Conservation (phyloP, 2,329 filamentous ascomycete species). For the Hypocrella siamensis region DNA sequence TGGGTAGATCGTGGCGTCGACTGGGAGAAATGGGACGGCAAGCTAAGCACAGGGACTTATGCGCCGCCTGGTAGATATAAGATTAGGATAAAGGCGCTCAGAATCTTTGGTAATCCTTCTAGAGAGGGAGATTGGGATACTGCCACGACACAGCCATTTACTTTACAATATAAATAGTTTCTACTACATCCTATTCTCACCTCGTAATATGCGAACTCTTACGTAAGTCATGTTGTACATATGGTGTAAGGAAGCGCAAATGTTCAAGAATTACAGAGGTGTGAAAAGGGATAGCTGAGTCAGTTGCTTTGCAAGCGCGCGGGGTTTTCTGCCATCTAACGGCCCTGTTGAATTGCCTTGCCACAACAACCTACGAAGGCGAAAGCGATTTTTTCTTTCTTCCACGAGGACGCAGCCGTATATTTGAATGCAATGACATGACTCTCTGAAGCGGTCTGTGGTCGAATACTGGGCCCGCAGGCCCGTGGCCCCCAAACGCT, state of each 20-base stretch:
- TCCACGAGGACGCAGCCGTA: background rate
- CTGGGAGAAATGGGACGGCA: constrained; percentile 19
- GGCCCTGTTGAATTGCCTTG: background rate
- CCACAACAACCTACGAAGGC: background rate
- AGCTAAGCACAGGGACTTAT: constrained; percentile 21
- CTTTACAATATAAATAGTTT: background rate
- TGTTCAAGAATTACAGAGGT: background rate
- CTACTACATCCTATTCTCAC: background rate
- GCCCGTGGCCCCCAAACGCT: background rate
- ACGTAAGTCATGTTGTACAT: background rate
- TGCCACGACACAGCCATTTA: background rate
- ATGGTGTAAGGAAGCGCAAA: background rate
- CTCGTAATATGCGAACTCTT: background rate
- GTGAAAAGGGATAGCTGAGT: background rate
- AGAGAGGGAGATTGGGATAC: constrained; percentile 22
- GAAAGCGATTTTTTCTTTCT: background rate
- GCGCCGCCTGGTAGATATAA: constrained; percentile 26
- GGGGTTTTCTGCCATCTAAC: background rate
- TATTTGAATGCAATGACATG: background rate
- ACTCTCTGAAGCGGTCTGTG: background rate
- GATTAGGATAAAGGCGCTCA: constrained; percentile 24
- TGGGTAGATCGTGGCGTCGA: background rate
- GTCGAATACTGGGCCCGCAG: background rate
- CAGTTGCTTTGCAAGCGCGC: background rate
- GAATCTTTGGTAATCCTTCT: constrained; percentile 24